Evolutionary conservation across 169 alveolate species (phyloP).

Genomic region (Plasmodium malariae): DNA sequence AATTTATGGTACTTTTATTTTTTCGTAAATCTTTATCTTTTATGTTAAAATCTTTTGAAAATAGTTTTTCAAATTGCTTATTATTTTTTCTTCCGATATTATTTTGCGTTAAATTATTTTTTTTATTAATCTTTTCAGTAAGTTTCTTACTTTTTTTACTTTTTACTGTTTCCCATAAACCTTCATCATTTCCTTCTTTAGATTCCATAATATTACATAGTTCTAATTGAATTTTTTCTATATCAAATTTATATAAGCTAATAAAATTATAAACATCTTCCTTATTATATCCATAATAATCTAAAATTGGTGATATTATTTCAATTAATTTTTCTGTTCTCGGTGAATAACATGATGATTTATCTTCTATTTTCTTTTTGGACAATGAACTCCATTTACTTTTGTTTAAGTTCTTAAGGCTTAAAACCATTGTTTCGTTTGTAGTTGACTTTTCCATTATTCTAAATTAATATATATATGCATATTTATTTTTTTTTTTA

Average conservation of each 20-base stretch:
- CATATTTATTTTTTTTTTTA: conserved; percentile 56
- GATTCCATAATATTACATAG: conserved; percentile 75
- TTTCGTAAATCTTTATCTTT: conserved; percentile 40
- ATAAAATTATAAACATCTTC: conserved; percentile 71
- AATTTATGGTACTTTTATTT: conserved; percentile 17
- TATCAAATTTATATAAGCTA: conserved; percentile 69
- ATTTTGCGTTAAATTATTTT: conserved; percentile 20
- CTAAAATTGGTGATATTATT: conserved; percentile 70
- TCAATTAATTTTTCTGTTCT: conserved; percentile 74
- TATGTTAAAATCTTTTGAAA: conserved; percentile 58
- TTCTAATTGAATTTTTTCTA: conserved; percentile 66
- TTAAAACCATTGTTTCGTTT: conserved; percentile 73
- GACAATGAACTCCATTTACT: conserved; percentile 74
- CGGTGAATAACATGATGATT: conserved; percentile 73
- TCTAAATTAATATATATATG: conserved; percentile 32
- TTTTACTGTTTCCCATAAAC: conserved; percentile 71
- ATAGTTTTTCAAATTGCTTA: conserved; percentile 40
- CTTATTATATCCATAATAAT: conserved; percentile 72
- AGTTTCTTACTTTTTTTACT: conserved; percentile 59
- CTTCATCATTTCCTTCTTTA: conserved; percentile 68
- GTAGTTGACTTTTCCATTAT: conserved; percentile 57
- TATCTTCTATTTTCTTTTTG: conserved; percentile 63
- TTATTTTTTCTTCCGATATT: conserved; percentile 21
- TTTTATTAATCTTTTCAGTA: conserved; percentile 38
- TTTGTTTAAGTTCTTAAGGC: conserved; percentile 52